Base-by-base conservation (phyloP, 352 stramenopile genomes). In the Halophytophthora batemanensis region DNA sequence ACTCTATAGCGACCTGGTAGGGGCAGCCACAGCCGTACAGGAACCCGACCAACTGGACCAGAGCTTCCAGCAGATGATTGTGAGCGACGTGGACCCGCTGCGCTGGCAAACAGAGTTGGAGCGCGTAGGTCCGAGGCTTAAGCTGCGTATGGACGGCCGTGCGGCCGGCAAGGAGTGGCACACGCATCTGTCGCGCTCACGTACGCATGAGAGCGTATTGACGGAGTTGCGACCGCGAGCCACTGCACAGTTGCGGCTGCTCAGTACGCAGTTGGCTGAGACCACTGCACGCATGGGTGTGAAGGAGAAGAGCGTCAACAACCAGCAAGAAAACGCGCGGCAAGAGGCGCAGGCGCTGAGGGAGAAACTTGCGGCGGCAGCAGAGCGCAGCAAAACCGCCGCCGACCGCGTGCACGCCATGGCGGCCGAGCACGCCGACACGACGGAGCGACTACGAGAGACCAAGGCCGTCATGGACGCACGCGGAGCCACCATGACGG, bases 41-140 rank as follows among this genome's bases (percentile, higher is more conserved):
- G 67, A 81, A 17, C 61, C 61, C 15, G 67, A 83, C 25, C 54
- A 53, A 31, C 57, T 90, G 10, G 80, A 91, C 50, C 74, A 88
- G 51, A 89, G 77, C 29, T 85, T 79, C 55, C 79, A 90, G 61
- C 80, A 93, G 54, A 93, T 93, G 77, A 93, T 93, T 66, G 59
- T 90, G 45, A 89, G 80, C 53, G 67, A 86, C 33, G 78, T 93
- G 45, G 69, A 93, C 42, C 83, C 83, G 38, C 45, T 90, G 55
- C 63, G 91, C 15, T 90, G 83, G 83, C 90, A 89, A 50, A 91
- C 77, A 13, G 83, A 93, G 65, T 62, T 93, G 7, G 83, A 93
- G 71, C 79, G 83, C 29, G 83, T 93, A 0, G 83, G 77, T 0
- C 79, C 82, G 1, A 77, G 77, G 50, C 71, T 92, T 13, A 90